Evolutionary conservation across 176 grass and related monocot genomes (phyloP), one percentile per base, ranked within the genome.

Genomic region (Pharus latifolius): DNA sequence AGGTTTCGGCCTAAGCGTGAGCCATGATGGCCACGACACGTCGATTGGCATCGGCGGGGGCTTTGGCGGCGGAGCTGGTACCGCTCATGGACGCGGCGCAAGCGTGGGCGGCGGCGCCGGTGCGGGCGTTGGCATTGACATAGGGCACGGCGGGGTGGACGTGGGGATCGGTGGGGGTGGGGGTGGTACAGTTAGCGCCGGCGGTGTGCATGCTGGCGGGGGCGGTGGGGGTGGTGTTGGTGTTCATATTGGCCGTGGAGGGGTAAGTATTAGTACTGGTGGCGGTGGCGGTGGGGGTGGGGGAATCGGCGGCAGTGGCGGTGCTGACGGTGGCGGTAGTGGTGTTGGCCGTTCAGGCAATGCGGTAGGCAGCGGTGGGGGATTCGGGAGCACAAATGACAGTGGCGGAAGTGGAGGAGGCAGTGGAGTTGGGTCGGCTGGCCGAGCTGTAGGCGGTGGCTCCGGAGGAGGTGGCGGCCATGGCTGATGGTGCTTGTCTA

Each of bases 1-100:
- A 0, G 86, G 85, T 5, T 83, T 83, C 2, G 85, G 86, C 2
- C 54, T 88, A 25, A 75, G 80, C 31, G 41, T 88, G 31, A 29
- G 76, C 65, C 86, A 67, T 28, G 67, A 68, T 0, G 42, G 74
- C 1, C 82, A 74, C 6, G 80, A 69, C 49, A 72, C n/a, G 1
- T 69, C 81, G 0, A 75, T 88, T 0, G 50, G 56, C 47, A 54
- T 84, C 2, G 86, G 80, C 2, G 86, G 70, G 0, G 86, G 80
- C 6, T 41, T 55, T 11, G 86, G 86, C 32, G 86, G 85, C 13
- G 85, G 80, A 8, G 76, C 40, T 2, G 70, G 80, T 25, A 80
- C 80, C 10, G 12, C 33, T 55, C 43, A 6, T 2, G 80, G 56
- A 14, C 65, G 80, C 1, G 76, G 86, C 5, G 70, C 64, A 10